Base-by-base conservation (phyloP, 2,329 filamentous ascomycete genomes). In the Coniochaeta sp. region DNA sequence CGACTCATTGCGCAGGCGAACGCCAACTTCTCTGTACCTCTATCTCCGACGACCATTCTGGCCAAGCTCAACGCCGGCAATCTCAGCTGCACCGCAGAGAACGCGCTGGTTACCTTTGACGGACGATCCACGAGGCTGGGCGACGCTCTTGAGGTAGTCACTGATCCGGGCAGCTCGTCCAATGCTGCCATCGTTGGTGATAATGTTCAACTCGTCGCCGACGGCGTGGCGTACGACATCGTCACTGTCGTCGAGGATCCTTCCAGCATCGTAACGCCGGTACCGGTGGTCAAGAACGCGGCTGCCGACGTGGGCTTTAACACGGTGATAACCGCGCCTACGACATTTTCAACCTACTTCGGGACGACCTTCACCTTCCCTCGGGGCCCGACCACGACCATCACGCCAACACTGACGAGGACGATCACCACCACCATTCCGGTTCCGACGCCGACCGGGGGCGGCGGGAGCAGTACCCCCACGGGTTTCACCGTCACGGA, bases 81-180 rank as follows among this genome's bases (percentile, higher is more conserved):
- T 57, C 73, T 96, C 14, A 91, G 87, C 51, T 99, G 94, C 67
- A 82, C 82, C 8, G 82, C 85, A 0, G 87, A 96, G 65, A 97
- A 97, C 61, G 86, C 90, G 0, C 76, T 99, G 4, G 86, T 97
- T 14, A 90, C 88, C 0, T 95, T 96, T 66, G 81, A 88, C 58
- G 86, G 85, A 4, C 67, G 67, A 51, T 67, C 71, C 2, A 63
- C 67, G 4, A 67, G 73, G 27, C 57, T 63, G 13, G 66, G 67
- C 16, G 61, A 58, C 13, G 60, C 57, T 4, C 54, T 63, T 14
- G 55, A 62, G 6, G 59, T 63, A 33, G 63, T 64, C 6, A 53
- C 57, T 6, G 60, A 60, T 12, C 48, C 52, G 27, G 31, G 49
- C 20, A 28, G 32, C 32, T n/a, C 30, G 18, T 13, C 38, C 14